Base-by-base conservation (phyloP, 768 basidiomycete genomes). In the Serendipita sp. region DNA sequence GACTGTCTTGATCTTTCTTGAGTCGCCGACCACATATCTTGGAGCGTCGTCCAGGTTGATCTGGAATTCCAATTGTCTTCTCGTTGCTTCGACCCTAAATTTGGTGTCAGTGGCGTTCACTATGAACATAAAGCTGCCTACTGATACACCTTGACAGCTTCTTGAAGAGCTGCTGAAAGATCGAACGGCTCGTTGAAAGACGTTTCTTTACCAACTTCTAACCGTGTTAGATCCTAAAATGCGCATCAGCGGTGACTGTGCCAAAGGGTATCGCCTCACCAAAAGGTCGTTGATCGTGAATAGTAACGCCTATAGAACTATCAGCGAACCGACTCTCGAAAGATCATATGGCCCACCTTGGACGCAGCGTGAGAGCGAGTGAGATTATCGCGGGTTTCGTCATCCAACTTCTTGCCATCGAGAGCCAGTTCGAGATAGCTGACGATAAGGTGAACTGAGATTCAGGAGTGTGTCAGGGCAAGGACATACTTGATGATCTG, bases 201-300 rank as follows among this genome's bases (percentile, higher is more conserved):
- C 0, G 83, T 86, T 65, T 86, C 82, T 64, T 84, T 79, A 5
- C 87, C 87, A 62, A 78, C 82, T 70, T 92, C 88, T 24, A 88
- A 75, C 3, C 86, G 78, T 0, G 89, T 90, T 11, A 90, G 76
- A 71, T 90, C 88, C 80, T 82, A 64, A 1, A 63, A 22, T 61
- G 14, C 26, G 38, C 3, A 14, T 42, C 63, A 22, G 13, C 3
- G 31, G 48, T 1, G 14, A n/a, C n/a, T 17, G 1, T 22, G 3
- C 7, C 41, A 42, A 5, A 26, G 41, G 22, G n/a, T n/a, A n/a
- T n/a, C 16, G 13, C 66, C 74, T 14, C 61, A 82, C 81, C 68
- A 90, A 75, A 9, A 90, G 74, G 71, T 90, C 88, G 69, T 90
- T 90, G 71, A 90, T 88, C 3, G 88, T 87, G 73, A 88, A 90